These are phyloP conservation scores for Sugiyamaella floridensis DNA, from an alignment of 805 yeast species.

Conservation along the genomic window DNA sequence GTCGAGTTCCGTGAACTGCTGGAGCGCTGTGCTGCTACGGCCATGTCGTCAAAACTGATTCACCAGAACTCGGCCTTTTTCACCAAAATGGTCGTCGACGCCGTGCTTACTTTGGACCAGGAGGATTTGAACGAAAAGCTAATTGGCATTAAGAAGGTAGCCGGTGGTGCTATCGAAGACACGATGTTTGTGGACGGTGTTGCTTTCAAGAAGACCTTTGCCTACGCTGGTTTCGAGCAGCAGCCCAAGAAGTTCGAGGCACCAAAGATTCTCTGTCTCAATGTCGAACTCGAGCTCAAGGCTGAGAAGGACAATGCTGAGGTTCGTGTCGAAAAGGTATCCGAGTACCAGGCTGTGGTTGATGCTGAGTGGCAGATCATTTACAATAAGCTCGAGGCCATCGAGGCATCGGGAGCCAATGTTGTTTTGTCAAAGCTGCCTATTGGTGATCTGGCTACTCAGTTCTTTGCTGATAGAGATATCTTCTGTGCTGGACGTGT, in stretches of 20 bases:
- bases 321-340: slow-evolving; percentile 89
- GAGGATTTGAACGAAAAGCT: slow-evolving; percentile 79
- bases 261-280: slow-evolving; percentile 78
- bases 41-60: slow-evolving; percentile 93
- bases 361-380: slow-evolving; percentile 99
- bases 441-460: slow-evolving; percentile 98
- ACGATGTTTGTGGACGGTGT: slow-evolving; percentile 86
- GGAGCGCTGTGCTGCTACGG: slow-evolving; percentile 91
- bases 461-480: slow-evolving; percentile 91
- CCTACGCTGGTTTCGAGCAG: slow-evolving; percentile 98
- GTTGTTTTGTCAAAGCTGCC: slow-evolving; percentile 92
- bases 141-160: slow-evolving; percentile 89
- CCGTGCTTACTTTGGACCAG: slow-evolving; percentile 81
- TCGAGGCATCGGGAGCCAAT: slow-evolving; percentile 80
- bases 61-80: slow-evolving; percentile 82
- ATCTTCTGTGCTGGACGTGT: slow-evolving; percentile 98
- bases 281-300: slow-evolving; percentile 91
- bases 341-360: slow-evolving; percentile 90
- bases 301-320: slow-evolving; percentile 99
- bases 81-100: slow-evolving; percentile 94
- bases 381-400: slow-evolving; percentile 73
- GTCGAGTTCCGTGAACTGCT: slow-evolving; percentile 65
- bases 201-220: slow-evolving; percentile 93
- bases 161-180: slow-evolving; percentile 97
- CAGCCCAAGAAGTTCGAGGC: slow-evolving; percentile 80